Evolutionary conservation across 1,284 basidiomycete species (phyloP), one percentile per base, ranked within the genome.

Genomic region (Sporisorium graminicola): DNA sequence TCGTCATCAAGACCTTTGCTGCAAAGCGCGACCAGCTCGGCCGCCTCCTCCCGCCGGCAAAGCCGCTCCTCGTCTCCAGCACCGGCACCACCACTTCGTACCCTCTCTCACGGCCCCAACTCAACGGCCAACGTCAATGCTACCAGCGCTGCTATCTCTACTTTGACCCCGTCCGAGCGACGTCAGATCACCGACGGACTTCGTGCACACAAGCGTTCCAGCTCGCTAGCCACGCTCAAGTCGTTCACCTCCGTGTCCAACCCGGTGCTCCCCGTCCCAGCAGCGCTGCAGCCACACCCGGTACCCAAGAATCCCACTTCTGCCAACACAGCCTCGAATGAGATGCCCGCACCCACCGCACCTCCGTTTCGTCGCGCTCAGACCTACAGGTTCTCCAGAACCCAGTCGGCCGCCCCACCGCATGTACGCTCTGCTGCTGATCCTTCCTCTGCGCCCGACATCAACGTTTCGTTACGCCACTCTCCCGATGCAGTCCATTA

Each of bases 61-160:
- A 75, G 73, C 24, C 73, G 67, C 26, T 59, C 63, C 14, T 67
- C 73, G 12, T 72, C 74, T n/a, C 68, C 68, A 9, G 62, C 65
- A 33, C 68, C 68, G n/a, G 58, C 68, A 9, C 74, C 69, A 18
- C 65, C 61, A 5, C 62, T 76, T 13, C 65, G 74, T 13, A 67
- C 68, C 10, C 58, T 76, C 29, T 66, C 74, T 2, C 68, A 71
- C 26, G 58, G 58, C 9, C 60, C 65, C 12, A 37, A 47, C 31
- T 58, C 65, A 16, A 63, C 74, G 27, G 58, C 62, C 59, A 66
- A 62, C 42, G 57, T 73, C 69, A 66, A 65, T 66, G 74, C 69
- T 31, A 62, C 58, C n/a, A 63, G 59, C n/a, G 56, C 42, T 35
- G 63, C 67, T 49, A 60, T 69, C 51, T 62, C 66, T 26, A 62